Evolutionary conservation across 345 rosid genomes (phyloP), one percentile per base, ranked within the genome.

Genomic region (Toxicodendron radicans): DNA sequence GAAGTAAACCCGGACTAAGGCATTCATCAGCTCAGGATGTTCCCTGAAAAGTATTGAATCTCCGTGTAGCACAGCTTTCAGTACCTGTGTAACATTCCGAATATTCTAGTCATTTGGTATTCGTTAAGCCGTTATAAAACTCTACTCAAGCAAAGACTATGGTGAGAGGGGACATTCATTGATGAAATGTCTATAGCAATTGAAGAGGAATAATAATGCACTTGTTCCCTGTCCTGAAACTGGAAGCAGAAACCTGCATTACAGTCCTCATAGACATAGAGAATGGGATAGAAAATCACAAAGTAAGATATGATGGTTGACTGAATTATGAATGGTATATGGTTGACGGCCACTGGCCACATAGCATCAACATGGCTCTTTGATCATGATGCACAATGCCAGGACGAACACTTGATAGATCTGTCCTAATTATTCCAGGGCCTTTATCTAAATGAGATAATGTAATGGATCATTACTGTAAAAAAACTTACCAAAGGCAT

Each of bases 1-100:
- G 69, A 94, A 94, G 76, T 92, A 94, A 65, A 92, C 91, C 89
- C 92, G 80, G 66, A 91, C 97, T 66, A 81, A 70, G 46, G 93
- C 84, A 72, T 94, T 89, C 85, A 76, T 68, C 68, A 94, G 76
- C 85, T 87, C 95, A 14, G 95, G 93, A 78, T 92, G 79, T 11
- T 89, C 87, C n/a, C 54, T 73, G 76, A 94, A 87, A 77, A 90
- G 83, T 58, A 70, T 71, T n/a, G 92, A 83, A 86, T 94, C 98
- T 79, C 98, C 98, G 73, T 86, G 79, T 46, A 86, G 64, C 69
- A 94, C 82, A 64, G 97, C 91, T 86, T 92, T 85, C 18, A 92
- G 93, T 21, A 91, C 97, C 97, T 92, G 82, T 5, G 3, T 75
- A 69, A 43, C 72, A 20, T 76, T 35, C 59, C 66, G 54, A 58